Conservation (phyloP, 441 rosid genomes). For the Gossypium gossypioides region DNA sequence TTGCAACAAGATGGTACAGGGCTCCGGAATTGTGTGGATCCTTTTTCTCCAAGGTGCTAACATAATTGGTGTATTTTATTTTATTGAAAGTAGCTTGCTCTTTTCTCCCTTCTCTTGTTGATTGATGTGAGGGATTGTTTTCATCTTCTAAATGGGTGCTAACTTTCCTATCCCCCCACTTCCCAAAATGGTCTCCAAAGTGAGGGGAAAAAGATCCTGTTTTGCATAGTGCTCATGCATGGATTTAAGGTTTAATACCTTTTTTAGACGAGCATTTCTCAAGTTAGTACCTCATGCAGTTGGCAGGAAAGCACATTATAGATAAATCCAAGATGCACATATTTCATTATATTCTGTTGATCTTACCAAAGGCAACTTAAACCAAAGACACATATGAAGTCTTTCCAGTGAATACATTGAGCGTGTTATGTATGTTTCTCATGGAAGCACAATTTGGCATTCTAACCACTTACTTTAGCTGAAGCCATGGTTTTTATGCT, state of each 20-base stretch:
- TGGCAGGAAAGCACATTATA: neutral
- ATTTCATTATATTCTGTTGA: neutral
- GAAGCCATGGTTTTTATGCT: neutral
- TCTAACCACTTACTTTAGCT: neutral
- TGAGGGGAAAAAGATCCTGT: neutral
- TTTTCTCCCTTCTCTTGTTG: conserved; percentile 4
- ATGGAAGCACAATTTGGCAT: neutral
- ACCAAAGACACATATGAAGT: neutral
- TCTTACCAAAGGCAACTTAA: neutral
- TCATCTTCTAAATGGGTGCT: neutral
- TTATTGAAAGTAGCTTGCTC: conserved; percentile 18
- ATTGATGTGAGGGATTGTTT: neutral
- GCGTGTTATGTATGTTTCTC: neutral
- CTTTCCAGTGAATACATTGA: neutral
- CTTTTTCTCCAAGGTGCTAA: conserved; percentile 76
- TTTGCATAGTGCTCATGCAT: neutral
- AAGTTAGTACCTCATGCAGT: neutral
- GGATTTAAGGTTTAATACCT: neutral
- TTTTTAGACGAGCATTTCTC: neutral
- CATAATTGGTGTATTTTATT: conserved; percentile 13
- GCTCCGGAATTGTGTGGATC: conserved; percentile 97
- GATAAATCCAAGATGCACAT: neutral
- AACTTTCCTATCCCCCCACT: neutral
- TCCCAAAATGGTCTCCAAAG: neutral
- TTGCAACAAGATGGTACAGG: conserved; percentile 92